phyloP scores from a whole-genome alignment of 768 basidiomycete genomes.

The Dacryopinax spathularia region DNA sequence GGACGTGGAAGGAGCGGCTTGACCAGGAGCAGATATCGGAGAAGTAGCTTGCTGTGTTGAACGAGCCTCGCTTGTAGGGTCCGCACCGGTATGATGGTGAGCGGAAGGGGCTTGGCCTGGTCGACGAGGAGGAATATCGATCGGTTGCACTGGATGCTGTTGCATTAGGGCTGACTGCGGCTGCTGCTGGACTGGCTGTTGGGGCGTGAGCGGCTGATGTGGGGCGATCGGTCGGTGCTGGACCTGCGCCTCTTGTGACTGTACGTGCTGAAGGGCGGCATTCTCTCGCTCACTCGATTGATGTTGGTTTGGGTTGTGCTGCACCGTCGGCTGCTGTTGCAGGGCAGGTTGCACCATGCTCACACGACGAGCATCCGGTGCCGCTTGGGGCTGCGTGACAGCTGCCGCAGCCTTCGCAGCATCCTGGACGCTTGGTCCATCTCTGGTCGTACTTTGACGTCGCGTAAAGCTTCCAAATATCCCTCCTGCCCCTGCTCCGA shows the following conservation, averaged over 20 bases:
- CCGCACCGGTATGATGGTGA: too few species aligned
- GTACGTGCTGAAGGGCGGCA: neutral
- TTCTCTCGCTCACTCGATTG: neutral
- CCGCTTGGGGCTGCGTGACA: neutral
- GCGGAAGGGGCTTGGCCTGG: too few species aligned
- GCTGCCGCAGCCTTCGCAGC: neutral
- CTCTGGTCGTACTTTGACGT: neutral
- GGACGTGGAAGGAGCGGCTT: neutral
- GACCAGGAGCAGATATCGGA: too few species aligned
- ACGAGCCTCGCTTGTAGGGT: too few species aligned
- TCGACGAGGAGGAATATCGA: neutral
- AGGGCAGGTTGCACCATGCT: too few species aligned
- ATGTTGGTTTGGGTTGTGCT: too few species aligned
- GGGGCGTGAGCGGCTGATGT: too few species aligned
- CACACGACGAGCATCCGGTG: neutral
- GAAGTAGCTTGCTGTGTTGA: too few species aligned
- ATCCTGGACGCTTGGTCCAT: neutral
- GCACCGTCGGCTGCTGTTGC: neutral
- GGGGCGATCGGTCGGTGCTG: too few species aligned
- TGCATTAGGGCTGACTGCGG: neutral
- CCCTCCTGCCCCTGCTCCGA: neutral
- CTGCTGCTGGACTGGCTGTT: neutral
- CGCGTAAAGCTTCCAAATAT: neutral
- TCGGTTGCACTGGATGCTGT: neutral
- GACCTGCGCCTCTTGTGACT: too few species aligned